Base-by-base conservation (phyloP, 106 monocot genomes). In the Phalaenopsis aphrodite region DNA sequence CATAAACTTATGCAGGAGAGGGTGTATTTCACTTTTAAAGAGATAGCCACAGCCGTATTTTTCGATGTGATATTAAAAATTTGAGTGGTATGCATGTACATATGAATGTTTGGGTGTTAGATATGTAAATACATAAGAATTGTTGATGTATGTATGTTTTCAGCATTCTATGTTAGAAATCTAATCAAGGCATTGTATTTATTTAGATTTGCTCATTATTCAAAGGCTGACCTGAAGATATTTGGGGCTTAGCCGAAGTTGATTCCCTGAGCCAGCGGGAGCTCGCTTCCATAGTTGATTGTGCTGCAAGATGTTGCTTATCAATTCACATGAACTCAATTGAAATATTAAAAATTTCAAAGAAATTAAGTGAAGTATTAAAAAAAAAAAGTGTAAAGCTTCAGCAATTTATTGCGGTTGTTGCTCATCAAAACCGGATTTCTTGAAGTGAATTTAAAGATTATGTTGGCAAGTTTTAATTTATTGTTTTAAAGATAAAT, bases 231-330 rank as follows among this genome's bases (percentile, higher is more conserved):
- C 78, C 83, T 23, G 24, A 38, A 15, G 38, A 30, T 75, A 21
- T 19, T n/a, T n/a, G 52, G 23, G 75, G 45, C 21, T 30, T 24
- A 97, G 76, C 96, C 92, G 79, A 97, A 97, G 80, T 94, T 92
- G 55, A 97, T 97, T 79, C 96, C 96, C 39, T 97, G 94, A 23
- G 96, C 96, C 43, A 97, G 72, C 74, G 96, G 96, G 41, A 97
- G 83, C 75, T 97, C 96, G 45, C 78, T 90, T 56, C 96, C 96
- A 81, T 97, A 97, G 81, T 97, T 97, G 86, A 94, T 94, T 43
- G 94, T 97, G 75, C 96, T 97, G 88, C 83, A 85, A 71, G 52
- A 72, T 14, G 15, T 5, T 30, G 36, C 10, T 43, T 19, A 75
- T 38, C 38, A 43, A 45, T 43, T 75, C 45, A 75, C 19, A 43